These are phyloP conservation scores for Fusarium sp. DNA, from an alignment of 2,329 filamentous ascomycete species.

Conservation along the genomic window DNA sequence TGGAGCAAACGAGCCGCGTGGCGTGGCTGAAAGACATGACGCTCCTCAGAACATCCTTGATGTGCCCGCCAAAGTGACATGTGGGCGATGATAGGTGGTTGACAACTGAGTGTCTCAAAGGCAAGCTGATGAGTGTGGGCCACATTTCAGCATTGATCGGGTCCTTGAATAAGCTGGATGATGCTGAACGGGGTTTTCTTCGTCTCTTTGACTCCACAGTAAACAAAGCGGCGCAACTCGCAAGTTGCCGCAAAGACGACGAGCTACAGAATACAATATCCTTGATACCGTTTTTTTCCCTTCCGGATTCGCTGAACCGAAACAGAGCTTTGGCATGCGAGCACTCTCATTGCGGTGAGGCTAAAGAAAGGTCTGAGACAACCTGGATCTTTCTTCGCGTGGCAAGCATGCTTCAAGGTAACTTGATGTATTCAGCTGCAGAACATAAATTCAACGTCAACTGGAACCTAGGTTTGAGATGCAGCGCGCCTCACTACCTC, in stretches of 20 bases:
- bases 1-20: constrained; percentile 19
- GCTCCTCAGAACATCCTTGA: not conserved
- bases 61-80: not conserved
- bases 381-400: not conserved
- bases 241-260: constrained; percentile 16
- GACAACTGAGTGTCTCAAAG: constrained; percentile 13
- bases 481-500: constrained; percentile 6
- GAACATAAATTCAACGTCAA: not conserved
- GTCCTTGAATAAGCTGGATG: constrained; percentile 2
- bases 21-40: constrained; percentile 28
- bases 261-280: not conserved
- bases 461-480: not conserved
- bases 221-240: constrained; percentile 3
- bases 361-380: constrained; percentile 15
- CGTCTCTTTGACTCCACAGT: constrained; percentile 17
- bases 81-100: not conserved
- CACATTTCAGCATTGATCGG: not conserved
- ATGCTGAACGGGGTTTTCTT: constrained; percentile 29
- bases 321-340: constrained; percentile 5
- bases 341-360: constrained; percentile 10
- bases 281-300: not conserved
- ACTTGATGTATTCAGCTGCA: not conserved
- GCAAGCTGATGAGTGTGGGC: not conserved
- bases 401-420: not conserved
- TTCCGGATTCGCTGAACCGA: constrained; percentile 4